These are phyloP conservation scores for Penicillium sp. DNA, from an alignment of 2,329 filamentous ascomycete genomes.

Conservation along the genomic window DNA sequence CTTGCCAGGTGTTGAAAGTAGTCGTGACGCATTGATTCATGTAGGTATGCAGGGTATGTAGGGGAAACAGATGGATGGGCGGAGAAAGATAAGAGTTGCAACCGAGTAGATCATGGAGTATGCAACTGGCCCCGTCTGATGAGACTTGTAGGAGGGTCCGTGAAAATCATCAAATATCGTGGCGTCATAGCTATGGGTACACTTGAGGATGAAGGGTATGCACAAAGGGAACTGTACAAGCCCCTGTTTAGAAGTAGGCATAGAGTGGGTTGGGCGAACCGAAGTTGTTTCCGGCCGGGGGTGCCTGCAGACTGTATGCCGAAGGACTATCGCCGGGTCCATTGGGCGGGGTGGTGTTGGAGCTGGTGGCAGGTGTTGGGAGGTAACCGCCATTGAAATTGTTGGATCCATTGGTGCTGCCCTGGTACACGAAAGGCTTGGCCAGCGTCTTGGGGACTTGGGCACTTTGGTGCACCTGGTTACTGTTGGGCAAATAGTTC, in stretches of 20 bases:
- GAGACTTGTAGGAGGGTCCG: slow-evolving; percentile 20
- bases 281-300: slow-evolving; percentile 28
- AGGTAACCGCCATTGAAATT: slow-evolving; percentile 26
- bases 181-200: slow-evolving; percentile 40
- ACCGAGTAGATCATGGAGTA: slow-evolving; percentile 12
- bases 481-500: slow-evolving; percentile 35
- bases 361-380: slow-evolving; percentile 18
- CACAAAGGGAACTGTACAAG: slow-evolving; percentile 15
- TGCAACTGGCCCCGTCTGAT: slow-evolving; percentile 24
- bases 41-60: slow-evolving; percentile 15
- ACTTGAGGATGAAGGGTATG: slow-evolving; percentile 25
- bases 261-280: slow-evolving; percentile 29
- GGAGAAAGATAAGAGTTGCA: slow-evolving; percentile 5
- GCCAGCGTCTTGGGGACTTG: slow-evolving; percentile 34
- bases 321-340: slow-evolving; percentile 26
- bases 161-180: slow-evolving; percentile 33
- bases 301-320: slow-evolving; percentile 30
- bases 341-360: slow-evolving; percentile 1
- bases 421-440: slow-evolving; percentile 23
- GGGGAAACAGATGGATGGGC: slow-evolving; percentile 14
- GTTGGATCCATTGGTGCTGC: slow-evolving; percentile 15
- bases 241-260: slow-evolving; percentile 31
- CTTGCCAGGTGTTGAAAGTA: slow-evolving; percentile 17
- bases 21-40: slow-evolving; percentile 23
- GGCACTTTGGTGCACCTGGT: slow-evolving; percentile 24